Evolutionary conservation across 768 basidiomycete genomes (phyloP), one percentile per base, ranked within the genome.

Genomic region (Steccherinum ochraceum): DNA sequence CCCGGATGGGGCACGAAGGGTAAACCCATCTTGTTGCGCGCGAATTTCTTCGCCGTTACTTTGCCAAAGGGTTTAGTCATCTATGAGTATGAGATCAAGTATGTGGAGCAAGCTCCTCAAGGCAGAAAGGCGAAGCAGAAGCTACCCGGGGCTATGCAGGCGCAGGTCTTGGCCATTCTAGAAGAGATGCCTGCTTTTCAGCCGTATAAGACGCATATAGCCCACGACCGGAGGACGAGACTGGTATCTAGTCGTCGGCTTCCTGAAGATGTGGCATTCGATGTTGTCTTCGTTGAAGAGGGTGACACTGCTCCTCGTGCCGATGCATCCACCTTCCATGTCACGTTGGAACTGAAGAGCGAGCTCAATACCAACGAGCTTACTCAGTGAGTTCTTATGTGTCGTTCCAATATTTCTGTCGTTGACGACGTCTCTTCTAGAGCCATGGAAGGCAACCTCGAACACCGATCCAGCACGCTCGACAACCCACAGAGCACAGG

Each of bases 31-130:
- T 74, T 63, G 0, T 63, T 86, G 13, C 73, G 85, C 1, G 72
- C 83, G 19, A 86, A 86, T 59, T 84, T 84, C 65, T 84, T 84
- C 61, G 59, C 80, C 0, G 57, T 86, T 11, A 71, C 61, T 25
- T 57, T 77, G n/a, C 72, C 73, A 1, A 71, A 73, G 42, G 69
- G 70, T 0, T 67, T 69, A 0, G 59, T 24, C 16, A 55, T 81
- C 4, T 80, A 75, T 58, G 82, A 85, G 52, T 86, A 86, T 56
- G 61, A 63, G 18, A 72, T 85, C 27, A 19, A 76, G 30, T 35
- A 35, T 16, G 7, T 16, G 16, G 30, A 35, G 16, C 30, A 7
- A 83, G 43, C 61, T 63, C 12, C 80, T 81, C 41, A 10, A 5
- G 19, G 19, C 7, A 10, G 11, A 7, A 7, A 11, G 41, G 7